Conservation (phyloP, 768 basidiomycete genomes). For the Podaxis sp. region DNA sequence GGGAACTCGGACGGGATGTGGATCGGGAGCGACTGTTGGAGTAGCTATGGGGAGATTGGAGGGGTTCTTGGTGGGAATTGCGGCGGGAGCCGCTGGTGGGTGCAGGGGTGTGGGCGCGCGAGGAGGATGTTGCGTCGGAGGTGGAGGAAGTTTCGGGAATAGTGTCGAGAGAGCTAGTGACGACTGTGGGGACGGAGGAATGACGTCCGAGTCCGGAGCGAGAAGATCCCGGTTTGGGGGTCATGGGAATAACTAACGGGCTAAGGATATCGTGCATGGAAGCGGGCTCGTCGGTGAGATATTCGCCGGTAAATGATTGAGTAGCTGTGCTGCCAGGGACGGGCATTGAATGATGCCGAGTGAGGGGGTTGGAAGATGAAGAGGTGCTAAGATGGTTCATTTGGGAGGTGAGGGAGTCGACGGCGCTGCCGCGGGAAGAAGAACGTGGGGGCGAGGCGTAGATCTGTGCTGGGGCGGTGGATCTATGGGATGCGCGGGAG, state of each 20-base stretch:
- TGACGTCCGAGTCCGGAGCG: slow-evolving; percentile 25
- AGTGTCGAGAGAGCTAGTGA: slow-evolving; percentile 32
- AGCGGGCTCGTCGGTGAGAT: slow-evolving; percentile 42
- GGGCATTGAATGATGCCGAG: slow-evolving; percentile 35
- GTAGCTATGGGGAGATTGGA: slow-evolving; percentile 19
- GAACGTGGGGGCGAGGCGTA: slow-evolving; percentile 16
- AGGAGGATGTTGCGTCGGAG: background rate
- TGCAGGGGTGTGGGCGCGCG: slow-evolving; percentile 23
- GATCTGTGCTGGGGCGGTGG: slow-evolving; percentile 1
- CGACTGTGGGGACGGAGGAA: slow-evolving; percentile 31
- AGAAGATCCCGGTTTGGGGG: slow-evolving; percentile 26
- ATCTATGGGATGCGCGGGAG: slow-evolving; percentile 10
- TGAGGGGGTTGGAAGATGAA: slow-evolving; percentile 19
- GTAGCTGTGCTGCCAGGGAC: slow-evolving; percentile 10
- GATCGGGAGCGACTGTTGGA: slow-evolving; percentile 4
- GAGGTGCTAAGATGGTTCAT: slow-evolving; percentile 21
- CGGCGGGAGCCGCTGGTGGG: slow-evolving; percentile 38
- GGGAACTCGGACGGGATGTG: slow-evolving; percentile 16
- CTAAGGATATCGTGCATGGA: slow-evolving; percentile 36
- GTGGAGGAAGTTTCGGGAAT: slow-evolving; percentile 32
- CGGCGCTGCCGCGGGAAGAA: slow-evolving; percentile 16
- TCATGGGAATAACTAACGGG: slow-evolving; percentile 37
- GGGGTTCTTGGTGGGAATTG: slow-evolving; percentile 18
- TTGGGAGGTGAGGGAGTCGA: slow-evolving; percentile 20
- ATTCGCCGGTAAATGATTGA: slow-evolving; percentile 21